A percentile compares a stretch with the other conserved stretches of the same genome.
These are phyloP conservation scores for Sphaerobolus stellatus DNA, from an alignment of 1,284 basidiomycete genomes.

Conservation along the genomic window DNA sequence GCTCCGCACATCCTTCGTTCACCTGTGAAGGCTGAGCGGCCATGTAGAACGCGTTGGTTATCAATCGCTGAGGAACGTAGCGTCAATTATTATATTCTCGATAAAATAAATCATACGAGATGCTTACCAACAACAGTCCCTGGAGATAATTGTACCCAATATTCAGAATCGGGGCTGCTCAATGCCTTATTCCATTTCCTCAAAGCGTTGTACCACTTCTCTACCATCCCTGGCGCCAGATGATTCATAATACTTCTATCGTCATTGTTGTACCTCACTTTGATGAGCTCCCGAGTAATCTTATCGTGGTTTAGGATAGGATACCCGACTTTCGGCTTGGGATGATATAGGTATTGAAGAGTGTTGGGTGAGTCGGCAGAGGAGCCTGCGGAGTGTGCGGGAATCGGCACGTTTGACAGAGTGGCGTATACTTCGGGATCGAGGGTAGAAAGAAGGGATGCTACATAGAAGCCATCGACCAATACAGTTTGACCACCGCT, in stretches of 20 bases:
- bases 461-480: conserved; percentile 93
- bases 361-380: conserved; percentile 33
- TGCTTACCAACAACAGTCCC: conserved; percentile 82
- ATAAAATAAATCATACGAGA: not conserved
- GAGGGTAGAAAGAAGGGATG: conserved; percentile 71
- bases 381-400: conserved; percentile 89
- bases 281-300: conserved; percentile 60
- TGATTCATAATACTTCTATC: conserved; percentile 80
- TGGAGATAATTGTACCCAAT: conserved; percentile 85
- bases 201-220: conserved; percentile 85
- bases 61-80: conserved; percentile 67
- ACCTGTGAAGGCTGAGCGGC: conserved; percentile 86
- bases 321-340: conserved; percentile 57
- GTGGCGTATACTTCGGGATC: conserved; percentile 74
- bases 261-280: conserved; percentile 94
- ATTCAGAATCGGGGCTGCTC: conserved; percentile 81
- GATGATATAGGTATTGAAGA: conserved; percentile 51
- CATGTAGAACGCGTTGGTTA: conserved; percentile 94
- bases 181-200: conserved; percentile 76
- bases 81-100: not conserved
- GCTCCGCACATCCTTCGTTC: conserved; percentile 93
- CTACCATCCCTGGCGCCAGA: conserved; percentile 58
- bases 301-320: conserved; percentile 72
- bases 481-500: conserved; percentile 86
- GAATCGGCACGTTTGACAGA: conserved; percentile 69